Evolutionary conservation across 2,329 filamentous ascomycete genomes (phyloP).

Genomic region (Microsporum canis): DNA sequence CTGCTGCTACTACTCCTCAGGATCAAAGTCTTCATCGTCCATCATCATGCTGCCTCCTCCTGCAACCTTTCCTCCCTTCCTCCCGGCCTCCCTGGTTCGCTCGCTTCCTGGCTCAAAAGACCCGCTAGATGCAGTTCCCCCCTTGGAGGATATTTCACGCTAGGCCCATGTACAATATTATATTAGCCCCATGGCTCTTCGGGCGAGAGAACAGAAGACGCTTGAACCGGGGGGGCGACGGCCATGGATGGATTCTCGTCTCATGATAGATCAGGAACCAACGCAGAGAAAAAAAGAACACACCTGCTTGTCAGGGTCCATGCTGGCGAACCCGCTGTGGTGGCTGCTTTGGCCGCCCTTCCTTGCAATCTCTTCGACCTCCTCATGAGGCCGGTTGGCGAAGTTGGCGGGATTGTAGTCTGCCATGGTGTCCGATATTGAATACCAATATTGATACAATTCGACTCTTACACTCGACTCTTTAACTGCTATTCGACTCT

Average conservation of each 20-base stretch:
- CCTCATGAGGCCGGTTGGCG: slow-evolving; percentile 35
- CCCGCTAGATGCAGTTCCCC: slow-evolving; percentile 43
- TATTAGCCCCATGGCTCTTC: neutral
- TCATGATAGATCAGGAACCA: neutral
- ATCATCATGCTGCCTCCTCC: slow-evolving; percentile 3
- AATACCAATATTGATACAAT: neutral
- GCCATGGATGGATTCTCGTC: neutral
- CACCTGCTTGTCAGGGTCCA: slow-evolving; percentile 25
- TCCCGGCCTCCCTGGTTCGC: slow-evolving; percentile 43
- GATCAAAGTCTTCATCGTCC: neutral
- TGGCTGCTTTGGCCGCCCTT: slow-evolving; percentile 27
- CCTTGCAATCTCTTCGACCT: slow-evolving; percentile 34
- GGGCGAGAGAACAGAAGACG: neutral
- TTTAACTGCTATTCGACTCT: neutral
- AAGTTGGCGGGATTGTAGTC: slow-evolving; percentile 32
- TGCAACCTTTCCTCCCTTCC: slow-evolving; percentile 37
- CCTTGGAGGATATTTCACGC: slow-evolving; percentile 46
- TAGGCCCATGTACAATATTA: slow-evolving; percentile 16
- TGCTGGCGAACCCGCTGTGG: slow-evolving; percentile 20
- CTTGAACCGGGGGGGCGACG: neutral
- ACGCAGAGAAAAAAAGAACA: neutral
- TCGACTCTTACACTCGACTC: neutral
- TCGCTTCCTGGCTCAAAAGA: slow-evolving; percentile 45
- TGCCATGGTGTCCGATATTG: slow-evolving; percentile 17
- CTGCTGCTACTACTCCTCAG: neutral